Conservation (phyloP, 2,329 filamentous ascomycete genomes). For the Pseudomassariella vexata region DNA sequence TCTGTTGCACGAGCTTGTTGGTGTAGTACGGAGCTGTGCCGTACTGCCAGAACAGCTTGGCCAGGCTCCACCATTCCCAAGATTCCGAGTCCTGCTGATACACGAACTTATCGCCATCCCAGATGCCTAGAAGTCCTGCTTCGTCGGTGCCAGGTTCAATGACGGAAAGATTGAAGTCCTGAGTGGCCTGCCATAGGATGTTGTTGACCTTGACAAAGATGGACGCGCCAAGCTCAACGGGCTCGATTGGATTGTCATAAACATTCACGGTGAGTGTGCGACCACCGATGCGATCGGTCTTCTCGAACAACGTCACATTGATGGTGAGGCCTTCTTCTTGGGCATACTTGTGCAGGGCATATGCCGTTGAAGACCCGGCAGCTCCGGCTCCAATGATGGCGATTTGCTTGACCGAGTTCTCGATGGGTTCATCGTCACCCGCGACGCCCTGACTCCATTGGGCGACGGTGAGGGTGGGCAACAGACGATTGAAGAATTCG, state of each 20-base stretch:
- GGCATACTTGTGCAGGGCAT: conserved; percentile 71
- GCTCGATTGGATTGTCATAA: conserved; percentile 59
- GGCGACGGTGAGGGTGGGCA: too few species aligned
- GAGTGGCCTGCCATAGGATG: conserved; percentile 70
- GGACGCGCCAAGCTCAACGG: conserved; percentile 82
- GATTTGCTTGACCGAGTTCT: conserved; percentile 10
- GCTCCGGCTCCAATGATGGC: conserved; percentile 73
- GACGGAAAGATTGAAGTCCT: conserved; percentile 63
- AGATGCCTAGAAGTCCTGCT: conserved; percentile 65
- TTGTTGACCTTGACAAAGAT: conserved; percentile 85
- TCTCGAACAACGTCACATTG: conserved; percentile 87
- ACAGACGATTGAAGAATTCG: too few species aligned
- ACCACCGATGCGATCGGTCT: conserved; percentile 70
- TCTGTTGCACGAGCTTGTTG: conserved; percentile 64
- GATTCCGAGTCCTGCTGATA: conserved; percentile 55
- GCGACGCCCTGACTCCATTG: too few species aligned
- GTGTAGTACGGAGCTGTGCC: conserved; percentile 72
- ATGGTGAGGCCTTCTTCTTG: conserved; percentile 51
- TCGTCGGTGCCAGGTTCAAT: conserved; percentile 38
- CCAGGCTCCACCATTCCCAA: conserved; percentile 72
- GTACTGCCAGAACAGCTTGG: conserved; percentile 80
- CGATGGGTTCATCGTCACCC: not conserved
- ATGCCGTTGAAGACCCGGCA: conserved; percentile 80
- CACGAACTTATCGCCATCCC: conserved; percentile 75
- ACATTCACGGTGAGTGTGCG: conserved; percentile 79